Evolutionary conservation across 1,284 basidiomycete species (phyloP).

Genomic region (Boletus albobrunnescens): DNA sequence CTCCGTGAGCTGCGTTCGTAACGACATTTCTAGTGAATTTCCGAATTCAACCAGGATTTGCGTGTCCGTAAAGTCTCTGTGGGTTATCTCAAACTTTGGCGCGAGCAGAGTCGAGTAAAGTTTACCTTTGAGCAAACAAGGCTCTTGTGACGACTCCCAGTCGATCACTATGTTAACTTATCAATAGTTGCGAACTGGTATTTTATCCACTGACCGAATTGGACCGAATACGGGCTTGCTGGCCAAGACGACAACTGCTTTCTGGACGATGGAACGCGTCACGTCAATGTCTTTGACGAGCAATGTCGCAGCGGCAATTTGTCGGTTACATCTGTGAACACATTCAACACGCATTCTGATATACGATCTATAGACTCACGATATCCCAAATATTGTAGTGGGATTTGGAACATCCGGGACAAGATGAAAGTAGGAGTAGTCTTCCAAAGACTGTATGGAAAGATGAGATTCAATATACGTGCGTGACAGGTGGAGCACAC

Average conservation of each 20-base stretch:
- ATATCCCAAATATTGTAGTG: conserved; percentile 89
- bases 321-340: conserved; percentile 80
- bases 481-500: conserved; percentile 41
- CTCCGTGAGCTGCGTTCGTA: conserved; percentile 71
- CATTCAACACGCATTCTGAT: conserved; percentile 3
- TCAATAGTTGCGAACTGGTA: conserved; percentile 8
- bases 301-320: conserved; percentile 83
- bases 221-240: conserved; percentile 87
- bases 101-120: neutral
- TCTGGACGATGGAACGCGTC: conserved; percentile 94
- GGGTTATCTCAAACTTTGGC: neutral
- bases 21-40: conserved; percentile 61
- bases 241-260: conserved; percentile 93
- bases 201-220: conserved; percentile 52
- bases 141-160: conserved; percentile 94
- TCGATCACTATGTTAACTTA: conserved; percentile 60
- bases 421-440: conserved; percentile 95
- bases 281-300: conserved; percentile 82
- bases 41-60: conserved; percentile 84
- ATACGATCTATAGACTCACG: conserved; percentile 49
- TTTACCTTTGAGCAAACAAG: conserved; percentile 76
- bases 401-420: conserved; percentile 66
- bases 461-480: conserved; percentile 10
- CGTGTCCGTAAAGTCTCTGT: conserved; percentile 79
- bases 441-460: conserved; percentile 72